Evolutionary conservation across 2,329 filamentous ascomycete species (phyloP).

Genomic region (Neocatenulostroma microsporum): DNA sequence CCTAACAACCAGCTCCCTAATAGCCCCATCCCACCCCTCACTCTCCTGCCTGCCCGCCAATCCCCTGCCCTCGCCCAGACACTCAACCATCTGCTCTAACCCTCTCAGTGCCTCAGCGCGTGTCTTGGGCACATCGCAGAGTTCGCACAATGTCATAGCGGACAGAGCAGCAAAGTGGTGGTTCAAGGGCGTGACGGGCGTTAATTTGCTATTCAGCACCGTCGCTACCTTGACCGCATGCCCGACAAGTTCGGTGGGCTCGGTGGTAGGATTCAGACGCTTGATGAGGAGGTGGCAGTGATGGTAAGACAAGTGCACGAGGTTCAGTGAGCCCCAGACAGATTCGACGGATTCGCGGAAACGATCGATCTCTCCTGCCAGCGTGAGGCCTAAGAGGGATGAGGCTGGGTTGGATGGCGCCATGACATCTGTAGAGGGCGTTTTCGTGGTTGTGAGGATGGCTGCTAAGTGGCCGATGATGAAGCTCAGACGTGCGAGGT

Average conservation of each 20-base stretch:
- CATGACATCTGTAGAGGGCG: constrained; percentile 38
- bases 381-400: constrained; percentile 42
- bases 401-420: constrained; percentile 34
- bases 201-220: constrained; percentile 50
- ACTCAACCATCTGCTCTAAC: constrained; percentile 50
- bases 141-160: constrained; percentile 53
- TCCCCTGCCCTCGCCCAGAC: constrained; percentile 38
- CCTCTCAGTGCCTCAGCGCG: constrained; percentile 51
- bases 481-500: constrained; percentile 56
- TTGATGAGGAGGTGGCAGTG: constrained; percentile 59
- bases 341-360: constrained; percentile 57
- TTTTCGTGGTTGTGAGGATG: constrained; percentile 39
- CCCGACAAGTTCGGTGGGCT: constrained; percentile 52
- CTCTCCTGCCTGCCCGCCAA: constrained; percentile 36
- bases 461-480: constrained; percentile 50
- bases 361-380: constrained; percentile 55
- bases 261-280: constrained; percentile 50
- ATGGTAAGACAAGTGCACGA: constrained; percentile 64
- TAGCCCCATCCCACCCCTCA: constrained; percentile 51
- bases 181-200: constrained; percentile 55
- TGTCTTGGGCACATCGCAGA: constrained; percentile 49
- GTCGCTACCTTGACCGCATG: constrained; percentile 52
- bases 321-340: constrained; percentile 45
- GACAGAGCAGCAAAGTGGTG: constrained; percentile 59
- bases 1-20: constrained; percentile 44